phyloP scores from a whole-genome alignment of 495 filamentous ascomycete species.

The Penicillium longicatenatum region DNA sequence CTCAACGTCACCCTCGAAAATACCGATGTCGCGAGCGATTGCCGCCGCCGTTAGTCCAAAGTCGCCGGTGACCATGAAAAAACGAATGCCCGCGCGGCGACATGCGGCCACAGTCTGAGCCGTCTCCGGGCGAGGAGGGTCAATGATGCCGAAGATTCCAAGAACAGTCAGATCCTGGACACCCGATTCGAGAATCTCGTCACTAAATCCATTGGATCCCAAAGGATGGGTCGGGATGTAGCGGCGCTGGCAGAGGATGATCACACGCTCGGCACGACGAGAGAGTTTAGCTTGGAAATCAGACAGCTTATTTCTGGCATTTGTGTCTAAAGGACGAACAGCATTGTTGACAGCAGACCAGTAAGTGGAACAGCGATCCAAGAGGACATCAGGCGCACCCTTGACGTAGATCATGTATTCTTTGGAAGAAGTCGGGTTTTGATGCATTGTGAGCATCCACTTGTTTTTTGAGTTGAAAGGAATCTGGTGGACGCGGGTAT shows the following conservation, averaged over 20 bases:
- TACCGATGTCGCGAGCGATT: slow-evolving; percentile 67
- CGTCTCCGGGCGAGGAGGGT: slow-evolving; percentile 68
- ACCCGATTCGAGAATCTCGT: slow-evolving; percentile 42
- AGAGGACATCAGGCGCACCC: slow-evolving; percentile 53
- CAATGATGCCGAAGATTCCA: slow-evolving; percentile 55
- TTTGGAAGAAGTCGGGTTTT: slow-evolving; percentile 12
- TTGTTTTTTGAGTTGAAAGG: slow-evolving; percentile 82
- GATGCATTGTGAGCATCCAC: slow-evolving; percentile 49
- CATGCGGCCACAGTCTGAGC: slow-evolving; percentile 49
- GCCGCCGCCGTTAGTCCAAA: slow-evolving; percentile 69
- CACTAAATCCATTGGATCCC: slow-evolving; percentile 43
- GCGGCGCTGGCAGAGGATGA: slow-evolving; percentile 47
- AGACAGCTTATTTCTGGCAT: slow-evolving; percentile 35
- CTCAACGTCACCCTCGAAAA: slow-evolving; percentile 50
- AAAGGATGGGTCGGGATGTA: slow-evolving; percentile 23
- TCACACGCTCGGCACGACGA: slow-evolving; percentile 52
- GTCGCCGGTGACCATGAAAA: slow-evolving; percentile 70
- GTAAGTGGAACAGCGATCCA: slow-evolving; percentile 47
- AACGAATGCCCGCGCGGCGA: slow-evolving; percentile 61
- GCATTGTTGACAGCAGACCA: slow-evolving; percentile 37
- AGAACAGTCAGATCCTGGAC: slow-evolving; percentile 47
- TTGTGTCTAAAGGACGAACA: slow-evolving; percentile 35
- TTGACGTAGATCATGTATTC: slow-evolving; percentile 45
- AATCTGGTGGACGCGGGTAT: slow-evolving; percentile 63
- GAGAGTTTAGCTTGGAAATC: slow-evolving; percentile 45